Percentiles rank a stretch among this genome's conserved stretches.
phyloP scores from a whole-genome alignment of 2,329 filamentous ascomycete species.

The Aspergillus sp. region DNA sequence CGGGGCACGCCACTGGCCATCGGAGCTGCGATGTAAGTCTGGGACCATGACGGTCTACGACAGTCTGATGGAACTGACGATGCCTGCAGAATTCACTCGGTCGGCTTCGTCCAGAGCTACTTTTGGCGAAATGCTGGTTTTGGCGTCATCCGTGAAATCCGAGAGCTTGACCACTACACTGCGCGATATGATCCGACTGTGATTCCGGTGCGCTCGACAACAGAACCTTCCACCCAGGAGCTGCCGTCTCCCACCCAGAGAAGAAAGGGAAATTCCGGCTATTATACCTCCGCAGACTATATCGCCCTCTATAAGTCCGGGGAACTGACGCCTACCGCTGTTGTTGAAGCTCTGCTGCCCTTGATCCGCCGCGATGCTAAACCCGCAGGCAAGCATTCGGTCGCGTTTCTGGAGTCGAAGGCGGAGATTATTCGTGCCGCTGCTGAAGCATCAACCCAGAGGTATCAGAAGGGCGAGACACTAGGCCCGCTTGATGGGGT shows the following conservation, averaged over 20 bases:
- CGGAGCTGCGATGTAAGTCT: conserved; percentile 56
- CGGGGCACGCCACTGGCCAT: conserved; percentile 61
- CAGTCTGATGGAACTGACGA: conserved; percentile 1
- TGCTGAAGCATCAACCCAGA: conserved; percentile 66
- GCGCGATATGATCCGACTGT: conserved; percentile 56
- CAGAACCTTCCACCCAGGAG: conserved; percentile 10
- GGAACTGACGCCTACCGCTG: conserved; percentile 64
- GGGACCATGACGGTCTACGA: background rate
- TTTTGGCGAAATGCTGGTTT: conserved; percentile 72
- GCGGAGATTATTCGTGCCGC: conserved; percentile 60
- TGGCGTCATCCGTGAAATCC: conserved; percentile 50
- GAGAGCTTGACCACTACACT: conserved; percentile 50
- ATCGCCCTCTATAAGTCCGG: conserved; percentile 69
- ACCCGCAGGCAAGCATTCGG: conserved; percentile 58
- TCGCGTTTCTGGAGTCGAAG: conserved; percentile 67
- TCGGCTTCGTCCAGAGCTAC: conserved; percentile 57
- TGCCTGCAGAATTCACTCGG: conserved; percentile 49
- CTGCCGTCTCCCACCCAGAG: conserved; percentile 29
- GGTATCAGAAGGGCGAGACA: conserved; percentile 63
- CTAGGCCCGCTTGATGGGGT: conserved; percentile 73
- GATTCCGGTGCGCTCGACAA: conserved; percentile 35
- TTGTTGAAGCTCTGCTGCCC: conserved; percentile 66
- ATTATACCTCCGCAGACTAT: conserved; percentile 71
- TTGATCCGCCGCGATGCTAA: conserved; percentile 59
- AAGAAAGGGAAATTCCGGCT: conserved; percentile 39